Percentiles rank a stretch among this genome's conserved stretches.
phyloP scores from a whole-genome alignment of 2,329 filamentous ascomycete species.

The Dactylellina sp. region DNA sequence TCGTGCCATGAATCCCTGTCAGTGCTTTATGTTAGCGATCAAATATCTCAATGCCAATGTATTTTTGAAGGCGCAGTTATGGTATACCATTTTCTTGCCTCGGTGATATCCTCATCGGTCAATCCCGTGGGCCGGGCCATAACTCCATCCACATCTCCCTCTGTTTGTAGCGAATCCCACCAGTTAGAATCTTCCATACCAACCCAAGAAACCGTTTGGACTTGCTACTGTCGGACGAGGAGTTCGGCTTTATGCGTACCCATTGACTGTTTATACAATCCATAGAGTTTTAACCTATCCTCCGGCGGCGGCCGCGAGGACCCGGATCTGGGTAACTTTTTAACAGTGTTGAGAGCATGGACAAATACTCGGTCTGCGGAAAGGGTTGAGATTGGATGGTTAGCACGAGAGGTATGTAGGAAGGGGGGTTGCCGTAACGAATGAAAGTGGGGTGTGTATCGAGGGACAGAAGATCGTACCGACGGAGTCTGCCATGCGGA shows the following conservation, averaged over 20 bases:
- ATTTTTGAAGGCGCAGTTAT: neutral
- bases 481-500: constrained; percentile 56
- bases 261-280: constrained; percentile 99
- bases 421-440: neutral
- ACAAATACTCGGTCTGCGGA: constrained; percentile 92
- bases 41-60: too few species aligned
- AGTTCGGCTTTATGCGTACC: constrained; percentile 65
- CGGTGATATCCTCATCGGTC: constrained; percentile 65
- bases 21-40: constrained; percentile 29
- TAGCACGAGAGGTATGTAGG: constrained; percentile 19
- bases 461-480: constrained; percentile 22
- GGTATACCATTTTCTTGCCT: constrained; percentile 66
- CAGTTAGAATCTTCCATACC: neutral
- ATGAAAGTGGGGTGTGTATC: neutral
- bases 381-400: constrained; percentile 22
- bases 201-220: constrained; percentile 16
- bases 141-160: constrained; percentile 93
- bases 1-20: constrained; percentile 89
- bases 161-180: constrained; percentile 63
- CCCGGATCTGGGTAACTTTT: constrained; percentile 94
- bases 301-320: constrained; percentile 85
- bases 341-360: constrained; percentile 98
- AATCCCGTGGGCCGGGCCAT: constrained; percentile 79
- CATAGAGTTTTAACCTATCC: constrained; percentile 92
- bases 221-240: constrained; percentile 4